phyloP scores from a whole-genome alignment of 805 yeast genomes.

The Barnettozyma sucrosica region DNA sequence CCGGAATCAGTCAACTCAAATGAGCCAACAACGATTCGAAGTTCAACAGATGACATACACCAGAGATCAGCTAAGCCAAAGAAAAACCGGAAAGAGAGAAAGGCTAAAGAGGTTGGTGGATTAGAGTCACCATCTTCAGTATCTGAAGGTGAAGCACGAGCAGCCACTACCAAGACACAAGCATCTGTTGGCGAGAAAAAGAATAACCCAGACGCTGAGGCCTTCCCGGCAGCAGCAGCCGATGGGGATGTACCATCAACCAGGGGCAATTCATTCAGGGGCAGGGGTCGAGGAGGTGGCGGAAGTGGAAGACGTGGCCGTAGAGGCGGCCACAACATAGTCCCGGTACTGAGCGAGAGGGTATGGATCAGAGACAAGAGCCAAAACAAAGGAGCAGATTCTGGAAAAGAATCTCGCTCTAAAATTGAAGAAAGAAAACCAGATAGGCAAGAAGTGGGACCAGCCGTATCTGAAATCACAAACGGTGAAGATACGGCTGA shows the following conservation, averaged over 20 bases:
- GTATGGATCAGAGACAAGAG: conserved; percentile 4
- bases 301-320: conserved; percentile 18
- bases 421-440: background rate
- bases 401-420: background rate
- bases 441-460: background rate
- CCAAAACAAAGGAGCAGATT: conserved; percentile 1
- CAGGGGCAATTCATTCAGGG: background rate
- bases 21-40: background rate
- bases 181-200: background rate
- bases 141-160: background rate
- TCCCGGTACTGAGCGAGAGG: background rate
- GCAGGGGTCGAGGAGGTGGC: conserved; percentile 7
- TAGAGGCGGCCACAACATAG: conserved; percentile 3
- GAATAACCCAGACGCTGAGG: background rate
- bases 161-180: background rate
- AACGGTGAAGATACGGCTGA: background rate
- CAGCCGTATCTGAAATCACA: background rate
- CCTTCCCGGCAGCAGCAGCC: background rate
- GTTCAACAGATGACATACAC: background rate
- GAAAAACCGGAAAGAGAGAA: background rate
- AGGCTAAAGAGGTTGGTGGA: background rate
- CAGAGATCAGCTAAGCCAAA: background rate
- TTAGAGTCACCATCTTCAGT: background rate
- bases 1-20: background rate
- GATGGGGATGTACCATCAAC: background rate